These are phyloP conservation scores for Zymoseptoria brevis DNA, from an alignment of 2,329 filamentous ascomycete genomes.

Conservation along the genomic window DNA sequence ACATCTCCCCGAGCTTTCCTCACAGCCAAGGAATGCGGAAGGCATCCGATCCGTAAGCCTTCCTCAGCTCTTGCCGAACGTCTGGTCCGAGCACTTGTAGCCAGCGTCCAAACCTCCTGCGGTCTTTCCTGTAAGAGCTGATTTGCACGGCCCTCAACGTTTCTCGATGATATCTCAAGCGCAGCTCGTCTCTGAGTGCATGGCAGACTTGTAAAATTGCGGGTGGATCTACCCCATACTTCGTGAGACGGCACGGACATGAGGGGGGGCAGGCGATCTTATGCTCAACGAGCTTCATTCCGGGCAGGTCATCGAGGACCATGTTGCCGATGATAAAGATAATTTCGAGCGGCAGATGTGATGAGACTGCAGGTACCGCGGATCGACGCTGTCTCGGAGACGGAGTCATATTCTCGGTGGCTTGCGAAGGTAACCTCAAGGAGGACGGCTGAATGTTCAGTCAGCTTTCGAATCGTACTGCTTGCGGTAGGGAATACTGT, in stretches of 20 bases:
- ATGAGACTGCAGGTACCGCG: neutral
- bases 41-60: neutral
- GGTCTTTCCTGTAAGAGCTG: neutral
- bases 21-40: neutral
- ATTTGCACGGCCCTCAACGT: neutral
- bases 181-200: neutral
- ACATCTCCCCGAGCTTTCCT: neutral
- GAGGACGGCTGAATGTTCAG: neutral
- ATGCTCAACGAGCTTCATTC: neutral
- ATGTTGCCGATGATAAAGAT: neutral
- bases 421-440: neutral
- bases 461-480: neutral
- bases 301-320: neutral
- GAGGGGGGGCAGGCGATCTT: too few species aligned
- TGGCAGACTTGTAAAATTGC: neutral
- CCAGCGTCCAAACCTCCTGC: neutral
- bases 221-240: too few species aligned
- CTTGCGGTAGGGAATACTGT: neutral
- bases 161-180: neutral
- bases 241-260: too few species aligned
- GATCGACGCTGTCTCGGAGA: neutral
- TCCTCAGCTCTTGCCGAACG: neutral
- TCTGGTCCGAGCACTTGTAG: neutral
- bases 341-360: neutral
- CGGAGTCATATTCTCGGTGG: neutral